Percentiles rank a stretch among this genome's conserved stretches.
These are phyloP conservation scores for Penicillium fuscoglaucum DNA, from an alignment of 2,329 filamentous ascomycete species.

Conservation along the genomic window DNA sequence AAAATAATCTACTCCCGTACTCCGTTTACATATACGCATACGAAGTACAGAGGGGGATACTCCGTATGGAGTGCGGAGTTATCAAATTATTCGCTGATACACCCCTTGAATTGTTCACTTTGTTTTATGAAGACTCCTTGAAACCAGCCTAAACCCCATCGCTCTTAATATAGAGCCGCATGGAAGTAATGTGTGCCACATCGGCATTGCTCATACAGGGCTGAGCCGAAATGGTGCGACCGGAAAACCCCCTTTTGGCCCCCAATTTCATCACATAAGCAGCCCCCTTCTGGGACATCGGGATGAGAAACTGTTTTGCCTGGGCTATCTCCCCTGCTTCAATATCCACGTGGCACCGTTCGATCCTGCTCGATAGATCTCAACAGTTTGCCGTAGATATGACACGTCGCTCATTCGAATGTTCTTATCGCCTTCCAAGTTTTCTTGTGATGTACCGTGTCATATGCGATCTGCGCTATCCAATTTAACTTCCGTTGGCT, in stretches of 20 bases:
- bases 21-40: not conserved
- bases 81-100: not conserved
- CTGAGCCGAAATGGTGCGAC: constrained; percentile 6
- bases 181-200: not conserved
- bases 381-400: not conserved
- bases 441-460: constrained; percentile 1
- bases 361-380: constrained; percentile 8
- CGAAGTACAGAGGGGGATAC: not conserved
- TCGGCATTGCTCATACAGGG: constrained; percentile 4
- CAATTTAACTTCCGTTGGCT: not conserved
- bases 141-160: not conserved
- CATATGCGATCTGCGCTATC: constrained; percentile 9
- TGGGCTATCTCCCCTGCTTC: not conserved
- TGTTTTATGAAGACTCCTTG: not conserved
- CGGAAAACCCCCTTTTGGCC: not conserved
- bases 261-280: constrained; percentile 1
- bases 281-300: not conserved
- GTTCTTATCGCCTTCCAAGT: constrained; percentile 1
- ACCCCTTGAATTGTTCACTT: not conserved
- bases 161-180: constrained; percentile 1
- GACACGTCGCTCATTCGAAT: constrained; percentile 1
- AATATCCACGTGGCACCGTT: constrained; percentile 10
- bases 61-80: not conserved
- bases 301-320: not conserved
- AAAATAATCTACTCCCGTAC: not conserved